These are phyloP conservation scores for Phytophthora quininea DNA, from an alignment of 352 stramenopile species.

Conservation along the genomic window DNA sequence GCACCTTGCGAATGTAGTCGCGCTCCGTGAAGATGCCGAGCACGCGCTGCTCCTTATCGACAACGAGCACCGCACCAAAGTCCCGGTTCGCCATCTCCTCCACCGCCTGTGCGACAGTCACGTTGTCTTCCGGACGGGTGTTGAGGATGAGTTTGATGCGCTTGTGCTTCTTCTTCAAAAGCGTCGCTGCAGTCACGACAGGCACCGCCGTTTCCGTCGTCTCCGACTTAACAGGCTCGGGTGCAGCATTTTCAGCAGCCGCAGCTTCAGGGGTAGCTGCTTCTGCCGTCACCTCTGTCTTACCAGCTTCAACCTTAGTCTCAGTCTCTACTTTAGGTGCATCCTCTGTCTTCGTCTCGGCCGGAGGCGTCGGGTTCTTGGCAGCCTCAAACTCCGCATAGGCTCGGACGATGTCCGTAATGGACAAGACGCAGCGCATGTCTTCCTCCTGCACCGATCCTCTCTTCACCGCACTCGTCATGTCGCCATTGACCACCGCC, in stretches of 20 bases:
- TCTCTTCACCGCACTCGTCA: constrained; percentile 73
- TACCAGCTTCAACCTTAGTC: constrained; percentile 4
- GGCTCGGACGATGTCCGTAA: constrained; percentile 85
- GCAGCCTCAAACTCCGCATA: constrained; percentile 71
- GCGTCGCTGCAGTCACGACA: constrained; percentile 60
- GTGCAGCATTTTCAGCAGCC: background rate
- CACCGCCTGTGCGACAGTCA: constrained; percentile 76
- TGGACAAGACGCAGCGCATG: constrained; percentile 86
- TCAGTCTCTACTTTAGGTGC: no score
- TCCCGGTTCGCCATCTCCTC: constrained; percentile 79
- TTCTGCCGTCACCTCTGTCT: constrained; percentile 8
- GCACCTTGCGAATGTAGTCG: constrained; percentile 83
- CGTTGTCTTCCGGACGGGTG: constrained; percentile 78
- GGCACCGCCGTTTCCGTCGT: constrained; percentile 19
- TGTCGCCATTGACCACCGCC: constrained; percentile 80
- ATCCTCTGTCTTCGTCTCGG: background rate
- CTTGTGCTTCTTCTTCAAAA: constrained; percentile 88
- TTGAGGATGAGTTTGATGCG: constrained; percentile 84
- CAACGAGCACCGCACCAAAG: constrained; percentile 82
- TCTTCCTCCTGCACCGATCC: constrained; percentile 80
- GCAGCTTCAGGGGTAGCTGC: constrained; percentile 3
- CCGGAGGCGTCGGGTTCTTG: constrained; percentile 38
- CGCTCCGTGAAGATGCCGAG: constrained; percentile 87
- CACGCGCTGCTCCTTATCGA: constrained; percentile 86
- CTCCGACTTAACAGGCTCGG: constrained; percentile 8